Percentiles rank a stretch among this genome's conserved stretches.
These are phyloP conservation scores for Strigomonas culicis DNA, from an alignment of 208 protist genomes.

Conservation along the genomic window DNA sequence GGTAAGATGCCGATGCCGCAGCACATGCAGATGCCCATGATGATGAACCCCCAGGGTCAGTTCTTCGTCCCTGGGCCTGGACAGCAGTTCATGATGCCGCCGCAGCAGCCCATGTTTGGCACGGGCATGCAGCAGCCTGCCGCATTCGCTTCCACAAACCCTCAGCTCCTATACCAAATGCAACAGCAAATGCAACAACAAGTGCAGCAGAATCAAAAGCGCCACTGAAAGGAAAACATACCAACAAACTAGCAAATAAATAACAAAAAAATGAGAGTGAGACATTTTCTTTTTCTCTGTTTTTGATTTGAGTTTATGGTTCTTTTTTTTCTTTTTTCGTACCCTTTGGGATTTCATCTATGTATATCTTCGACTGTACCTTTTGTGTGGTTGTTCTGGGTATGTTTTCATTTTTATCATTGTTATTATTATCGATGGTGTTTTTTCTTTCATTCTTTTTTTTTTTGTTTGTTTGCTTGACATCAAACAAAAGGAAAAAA, in stretches of 20 bases:
- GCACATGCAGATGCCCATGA: too few relatives aligned
- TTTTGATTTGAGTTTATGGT: too few relatives aligned
- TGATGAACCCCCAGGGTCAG: slow-evolving; percentile 16
- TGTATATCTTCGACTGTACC: too few relatives aligned
- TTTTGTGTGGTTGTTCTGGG: neutral
- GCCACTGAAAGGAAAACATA: too few relatives aligned
- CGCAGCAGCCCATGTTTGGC: too few relatives aligned
- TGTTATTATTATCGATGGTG: slow-evolving; percentile 5
- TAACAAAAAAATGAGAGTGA: too few relatives aligned
- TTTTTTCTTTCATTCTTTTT: slow-evolving; percentile 13
- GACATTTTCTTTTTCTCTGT: too few relatives aligned
- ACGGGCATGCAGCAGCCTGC: slow-evolving; percentile 14
- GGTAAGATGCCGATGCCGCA: slow-evolving; percentile 14
- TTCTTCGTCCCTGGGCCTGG: slow-evolving; percentile 29
- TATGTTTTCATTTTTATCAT: slow-evolving; percentile 9
- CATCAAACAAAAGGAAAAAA: too few relatives aligned
- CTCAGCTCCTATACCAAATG: slow-evolving; percentile 49
- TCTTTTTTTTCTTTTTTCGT: too few relatives aligned
- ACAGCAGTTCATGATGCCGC: slow-evolving; percentile 26
- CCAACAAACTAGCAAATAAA: too few relatives aligned
- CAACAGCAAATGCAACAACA: slow-evolving; percentile 45
- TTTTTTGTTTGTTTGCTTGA: too few relatives aligned
- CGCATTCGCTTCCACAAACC: slow-evolving; percentile 35
- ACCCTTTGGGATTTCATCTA: too few relatives aligned
- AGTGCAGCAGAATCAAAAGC: slow-evolving; percentile 25